Conservation (phyloP, 495 filamentous ascomycete species). For the Jackrogersella multiformis region DNA sequence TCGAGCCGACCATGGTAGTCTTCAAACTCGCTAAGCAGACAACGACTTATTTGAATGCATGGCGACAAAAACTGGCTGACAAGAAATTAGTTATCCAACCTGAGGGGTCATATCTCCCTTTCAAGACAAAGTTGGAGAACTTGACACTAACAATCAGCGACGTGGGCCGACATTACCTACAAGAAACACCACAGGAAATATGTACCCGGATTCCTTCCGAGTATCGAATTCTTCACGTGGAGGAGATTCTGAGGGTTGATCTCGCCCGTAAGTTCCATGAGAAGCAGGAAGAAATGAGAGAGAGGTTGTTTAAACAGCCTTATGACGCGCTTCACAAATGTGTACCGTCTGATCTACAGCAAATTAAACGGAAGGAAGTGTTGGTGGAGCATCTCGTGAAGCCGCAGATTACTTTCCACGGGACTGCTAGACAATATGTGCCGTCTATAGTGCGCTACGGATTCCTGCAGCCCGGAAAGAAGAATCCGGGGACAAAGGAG, state of each 20-base stretch:
- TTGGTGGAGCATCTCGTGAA: slow-evolving; percentile 46
- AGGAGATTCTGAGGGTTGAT: slow-evolving; percentile 50
- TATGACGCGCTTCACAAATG: slow-evolving; percentile 2
- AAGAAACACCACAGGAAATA: slow-evolving; percentile 49
- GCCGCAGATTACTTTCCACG: slow-evolving; percentile 52
- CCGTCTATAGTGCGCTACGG: slow-evolving; percentile 56
- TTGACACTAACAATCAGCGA: slow-evolving; percentile 28
- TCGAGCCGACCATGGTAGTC: slow-evolving; percentile 32
- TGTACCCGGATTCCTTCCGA: slow-evolving; percentile 40
- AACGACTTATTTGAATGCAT: slow-evolving; percentile 18
- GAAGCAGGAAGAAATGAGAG: slow-evolving; percentile 41
- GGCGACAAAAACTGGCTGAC: slow-evolving; percentile 7
- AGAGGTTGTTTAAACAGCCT: slow-evolving; percentile 33
- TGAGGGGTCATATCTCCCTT: slow-evolving; percentile 2
- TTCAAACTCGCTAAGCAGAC: slow-evolving; percentile 33
- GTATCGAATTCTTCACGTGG: slow-evolving; percentile 54
- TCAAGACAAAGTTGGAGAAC: slow-evolving; percentile 22
- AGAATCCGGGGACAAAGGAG: slow-evolving; percentile 33
- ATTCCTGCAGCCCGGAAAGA: slow-evolving; percentile 50
- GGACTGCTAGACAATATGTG: slow-evolving; percentile 47
- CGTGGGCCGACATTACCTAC: slow-evolving; percentile 40
- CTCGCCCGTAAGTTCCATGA: slow-evolving; percentile 43
- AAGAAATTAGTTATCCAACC: background rate
- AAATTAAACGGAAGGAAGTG: slow-evolving; percentile 41
- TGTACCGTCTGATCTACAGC: slow-evolving; percentile 30